Evolutionary conservation across 768 basidiomycete species (phyloP).

Genomic region (Auricularia auricula-judae): DNA sequence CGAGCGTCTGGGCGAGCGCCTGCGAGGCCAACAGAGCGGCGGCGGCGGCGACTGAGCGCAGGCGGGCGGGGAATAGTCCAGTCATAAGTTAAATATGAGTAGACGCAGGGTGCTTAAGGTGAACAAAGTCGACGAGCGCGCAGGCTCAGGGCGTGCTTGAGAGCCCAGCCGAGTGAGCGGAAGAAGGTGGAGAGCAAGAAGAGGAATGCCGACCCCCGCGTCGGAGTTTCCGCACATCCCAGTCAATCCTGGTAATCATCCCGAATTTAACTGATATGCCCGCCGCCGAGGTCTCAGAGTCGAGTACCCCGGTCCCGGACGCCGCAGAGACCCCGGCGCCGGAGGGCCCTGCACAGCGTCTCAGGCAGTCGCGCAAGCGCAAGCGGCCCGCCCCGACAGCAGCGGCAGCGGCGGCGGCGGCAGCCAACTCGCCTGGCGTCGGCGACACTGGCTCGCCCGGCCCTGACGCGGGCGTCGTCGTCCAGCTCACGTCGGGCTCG

Average conservation of each 20-base stretch:
- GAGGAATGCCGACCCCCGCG: neutral
- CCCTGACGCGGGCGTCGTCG: neutral
- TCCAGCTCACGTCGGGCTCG: slow-evolving; percentile 1
- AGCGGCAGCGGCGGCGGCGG: neutral
- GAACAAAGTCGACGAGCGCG: neutral
- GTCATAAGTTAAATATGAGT: slow-evolving; percentile 1
- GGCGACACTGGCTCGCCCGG: neutral
- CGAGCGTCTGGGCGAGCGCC: neutral
- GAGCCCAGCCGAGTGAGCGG: neutral
- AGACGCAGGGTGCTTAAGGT: neutral
- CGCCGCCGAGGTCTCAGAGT: too few species aligned
- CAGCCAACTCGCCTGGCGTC: too few species aligned
- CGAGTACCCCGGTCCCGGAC: neutral
- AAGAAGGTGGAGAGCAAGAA: neutral
- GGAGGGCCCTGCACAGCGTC: neutral
- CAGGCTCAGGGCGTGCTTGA: neutral
- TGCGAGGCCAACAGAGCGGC: neutral
- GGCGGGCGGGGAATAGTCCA: neutral
- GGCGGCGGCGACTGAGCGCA: neutral
- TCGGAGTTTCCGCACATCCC: neutral
- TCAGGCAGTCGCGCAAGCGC: neutral
- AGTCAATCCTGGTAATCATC: neutral
- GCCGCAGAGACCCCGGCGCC: neutral
- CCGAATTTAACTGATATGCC: too few species aligned
- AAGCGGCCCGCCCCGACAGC: neutral